A percentile compares a stretch with the other conserved stretches of the same genome.
These are phyloP conservation scores for Prunus dulcis DNA, from an alignment of 306 rosid genomes.

Conservation along the genomic window DNA sequence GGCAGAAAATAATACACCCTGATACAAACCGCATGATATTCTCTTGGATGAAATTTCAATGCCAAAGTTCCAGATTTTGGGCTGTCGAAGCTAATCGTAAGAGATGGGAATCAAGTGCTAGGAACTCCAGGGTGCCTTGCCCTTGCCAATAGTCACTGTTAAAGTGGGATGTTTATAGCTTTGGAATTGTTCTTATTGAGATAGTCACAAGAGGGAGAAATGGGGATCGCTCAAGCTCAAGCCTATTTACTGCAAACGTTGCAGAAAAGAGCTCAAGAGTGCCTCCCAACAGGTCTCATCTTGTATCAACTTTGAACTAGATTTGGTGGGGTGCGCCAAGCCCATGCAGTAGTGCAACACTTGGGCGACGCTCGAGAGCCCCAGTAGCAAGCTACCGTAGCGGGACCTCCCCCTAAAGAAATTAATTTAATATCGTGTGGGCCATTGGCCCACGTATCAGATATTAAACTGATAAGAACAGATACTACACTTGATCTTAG, in stretches of 20 bases:
- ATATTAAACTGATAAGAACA: background rate
- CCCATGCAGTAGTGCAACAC: background rate
- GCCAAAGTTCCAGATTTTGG: constrained; percentile 21
- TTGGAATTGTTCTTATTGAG: constrained; percentile 23
- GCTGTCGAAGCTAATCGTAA: background rate
- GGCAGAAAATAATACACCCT: constrained; percentile 18
- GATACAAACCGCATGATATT: constrained; percentile 18
- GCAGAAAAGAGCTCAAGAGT: constrained; percentile 13
- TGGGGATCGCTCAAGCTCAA: background rate
- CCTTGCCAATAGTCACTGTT: constrained; percentile 15
- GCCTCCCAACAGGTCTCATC: background rate
- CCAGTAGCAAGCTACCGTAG: background rate
- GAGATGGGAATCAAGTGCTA: constrained; percentile 13
- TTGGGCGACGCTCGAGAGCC: background rate
- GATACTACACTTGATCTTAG: background rate
- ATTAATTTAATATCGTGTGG: background rate
- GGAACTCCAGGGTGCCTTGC: constrained; percentile 26
- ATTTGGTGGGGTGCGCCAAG: background rate
- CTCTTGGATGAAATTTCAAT: constrained; percentile 21
- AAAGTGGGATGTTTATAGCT: constrained; percentile 8
- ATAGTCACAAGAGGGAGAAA: constrained; percentile 10
- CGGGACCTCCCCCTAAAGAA: background rate
- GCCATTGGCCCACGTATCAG: background rate
- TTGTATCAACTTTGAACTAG: background rate
- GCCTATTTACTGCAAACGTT: constrained; percentile 9